Evolutionary conservation across 2,329 filamentous ascomycete species (phyloP), one percentile per base, ranked within the genome.

Genomic region (Ambrosiella xylebori): DNA sequence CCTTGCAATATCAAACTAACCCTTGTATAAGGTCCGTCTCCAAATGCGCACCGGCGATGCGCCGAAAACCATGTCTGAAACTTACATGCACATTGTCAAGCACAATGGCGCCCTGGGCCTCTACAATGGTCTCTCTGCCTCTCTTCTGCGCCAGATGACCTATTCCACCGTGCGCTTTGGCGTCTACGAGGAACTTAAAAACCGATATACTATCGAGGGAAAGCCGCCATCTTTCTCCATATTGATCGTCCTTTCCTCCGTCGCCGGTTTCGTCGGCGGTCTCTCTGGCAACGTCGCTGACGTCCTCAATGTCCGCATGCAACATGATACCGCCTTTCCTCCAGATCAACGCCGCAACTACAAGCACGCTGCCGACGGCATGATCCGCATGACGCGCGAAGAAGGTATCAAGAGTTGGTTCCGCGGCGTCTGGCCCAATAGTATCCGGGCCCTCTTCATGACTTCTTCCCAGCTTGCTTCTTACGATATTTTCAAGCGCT

Each of bases 291-390:
- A 97, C 72, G 89, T 90, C 2, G 91, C 90, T 63, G 93, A 98
- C 69, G 89, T 98, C 39, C 77, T 96, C 66, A 98, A 98, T 71
- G 93, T 98, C 54, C 88, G 93, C 63, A 98, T 98, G 93, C 93
- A 98, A 73, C 88, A 95, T 71, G 93, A 84, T 66, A 84, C 86
- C 1, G 82, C 88, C 0, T 80, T 96, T 1, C 86, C 89, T 0
- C 66, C 72, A 0, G 77, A 77, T 4, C 74, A 94, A 66, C 82
- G 88, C 53, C 80, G 91, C 59, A 93, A 95, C 70, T 98, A 98
- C 73, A 84, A 82, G 62, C 80, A 97, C 69, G 93, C 90, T 2
- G 69, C 96, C 53, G 84, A 97, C 67, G 93, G 93, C 36, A 75
- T 97, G 65, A 72, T 86, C 35, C 82, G 88, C 63, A 95, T 97